Base-by-base conservation (phyloP, 345 rosid species). In the Syzygium oleosum region DNA sequence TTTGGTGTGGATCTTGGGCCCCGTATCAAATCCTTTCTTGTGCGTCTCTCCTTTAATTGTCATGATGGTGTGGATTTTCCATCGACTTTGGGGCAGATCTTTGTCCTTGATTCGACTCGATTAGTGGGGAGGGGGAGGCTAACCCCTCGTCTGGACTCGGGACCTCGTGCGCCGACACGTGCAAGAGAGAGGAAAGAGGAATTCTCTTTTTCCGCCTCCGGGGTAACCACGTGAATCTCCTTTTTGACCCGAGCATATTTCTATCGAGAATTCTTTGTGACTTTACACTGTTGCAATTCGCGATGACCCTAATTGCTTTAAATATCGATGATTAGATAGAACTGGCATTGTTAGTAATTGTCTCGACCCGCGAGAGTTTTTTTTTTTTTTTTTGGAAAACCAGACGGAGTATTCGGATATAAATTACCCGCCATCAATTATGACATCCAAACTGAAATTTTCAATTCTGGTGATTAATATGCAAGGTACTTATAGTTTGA, bases 281-380 rank as follows among this genome's bases (percentile, higher is more conserved):
- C 34, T 13, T 2, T 0, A 2, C 9, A 61, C 9, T 27, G 0
- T 61, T 0, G 5, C 0, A 17, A 73, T 73, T 34, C 19, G 7
- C 7, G 19, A 17, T 19, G 23, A 34, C 25, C 25, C 25, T 73
- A 0, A 4, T 68, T 1, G 13, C 7, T 68, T 68, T 68, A 1
- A 0, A 68, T 34, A 34, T 34, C 6, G 22, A 2, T 34, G 34
- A 1, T 0, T 34, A 2, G 0, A 34, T 2, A 2, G 12, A 17
- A 15, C 0, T 0, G 0, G 22, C 6, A 21, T 54, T 54, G 58
- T 6, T 21, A 54, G 23, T 21, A 54, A 54, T 54, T 54, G 22
- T 54, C 8, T 22, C 58, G 58, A 19, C 10, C 58, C 23, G 25
- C 19, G 21, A 52, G 55, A 16, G 7, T 17, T 19, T 1, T 53